Conservation (phyloP, 441 rosid species). For the Metrosideros polymorpha region DNA sequence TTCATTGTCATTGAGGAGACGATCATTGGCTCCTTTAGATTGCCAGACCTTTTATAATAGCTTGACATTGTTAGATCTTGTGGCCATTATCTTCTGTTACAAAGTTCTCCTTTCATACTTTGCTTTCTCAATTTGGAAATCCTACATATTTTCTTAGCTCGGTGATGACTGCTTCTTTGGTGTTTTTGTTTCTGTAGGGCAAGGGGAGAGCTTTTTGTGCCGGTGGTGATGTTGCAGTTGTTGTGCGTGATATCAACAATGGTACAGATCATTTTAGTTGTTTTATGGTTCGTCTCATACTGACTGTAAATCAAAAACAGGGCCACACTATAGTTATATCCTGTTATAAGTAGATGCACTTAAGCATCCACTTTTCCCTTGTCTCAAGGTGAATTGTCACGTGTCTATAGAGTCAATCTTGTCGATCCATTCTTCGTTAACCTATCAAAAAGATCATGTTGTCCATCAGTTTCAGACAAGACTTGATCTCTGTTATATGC, state of each 20-base stretch:
- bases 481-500: background rate
- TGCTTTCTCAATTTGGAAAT: too few relatives aligned
- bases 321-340: background rate
- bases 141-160: background rate
- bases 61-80: background rate
- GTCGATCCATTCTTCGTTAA: background rate
- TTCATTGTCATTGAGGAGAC: background rate
- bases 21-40: background rate
- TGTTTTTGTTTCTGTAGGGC: background rate
- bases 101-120: too few relatives aligned
- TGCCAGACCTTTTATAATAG: background rate
- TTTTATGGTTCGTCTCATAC: background rate
- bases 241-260: background rate
- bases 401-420: background rate
- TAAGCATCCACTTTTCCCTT: background rate
- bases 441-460: background rate
- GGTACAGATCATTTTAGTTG: background rate
- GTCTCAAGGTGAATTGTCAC: background rate
- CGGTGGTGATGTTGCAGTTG: background rate
- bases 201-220: background rate
- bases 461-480: background rate
- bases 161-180: background rate
- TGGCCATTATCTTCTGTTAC: background rate
- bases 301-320: background rate
- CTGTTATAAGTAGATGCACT: background rate